Base-by-base conservation (phyloP, 345 rosid species). In the Brassica incana region DNA sequence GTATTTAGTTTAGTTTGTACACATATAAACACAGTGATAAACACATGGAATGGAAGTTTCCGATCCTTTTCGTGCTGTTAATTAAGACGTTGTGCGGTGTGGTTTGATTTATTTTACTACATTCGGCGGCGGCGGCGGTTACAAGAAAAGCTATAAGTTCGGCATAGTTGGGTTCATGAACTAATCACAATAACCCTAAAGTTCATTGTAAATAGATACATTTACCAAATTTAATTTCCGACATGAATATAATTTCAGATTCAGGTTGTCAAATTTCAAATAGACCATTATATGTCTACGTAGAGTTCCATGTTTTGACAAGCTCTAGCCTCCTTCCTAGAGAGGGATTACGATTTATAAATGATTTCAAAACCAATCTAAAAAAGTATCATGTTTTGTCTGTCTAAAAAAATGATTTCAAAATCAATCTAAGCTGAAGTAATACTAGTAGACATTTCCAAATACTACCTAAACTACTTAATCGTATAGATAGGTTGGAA, bases 81-180 rank as follows among this genome's bases (percentile, higher is more conserved):
- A 52, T 40, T 62, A 50, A 80, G 66, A 62, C 50, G 20, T 20
- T 74, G 43, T 73, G 67, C 8, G 60, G 69, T 48, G 52, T 72
- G 61, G 15, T 78, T 73, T 79, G 18, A 6, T 79, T 43, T 14
- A 7, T 6, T 60, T 45, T 69, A 52, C 71, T 69, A 29, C n/a
- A 80, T 70, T 75, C 58, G 83, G 78, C 76, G 67, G 76, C 80
- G 7, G 83, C 76, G 67, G 76, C 80, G 7, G 83, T 80, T 80
- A 75, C 52, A 58, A 38, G 62, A 69, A 75, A 74, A 74, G 72
- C 71, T 68, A 62, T 68, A 62, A 74, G 64, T 69, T 80, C 27
- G 78, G 83, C 75, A 74, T 69, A 29, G 79, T 74, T 80, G 27
- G 83, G 79, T 80, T 74, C 83, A 74, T 74, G 83, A 63, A 75